Base-by-base conservation (phyloP, 2,329 filamentous ascomycete species). In the Botrytis fragariae region DNA sequence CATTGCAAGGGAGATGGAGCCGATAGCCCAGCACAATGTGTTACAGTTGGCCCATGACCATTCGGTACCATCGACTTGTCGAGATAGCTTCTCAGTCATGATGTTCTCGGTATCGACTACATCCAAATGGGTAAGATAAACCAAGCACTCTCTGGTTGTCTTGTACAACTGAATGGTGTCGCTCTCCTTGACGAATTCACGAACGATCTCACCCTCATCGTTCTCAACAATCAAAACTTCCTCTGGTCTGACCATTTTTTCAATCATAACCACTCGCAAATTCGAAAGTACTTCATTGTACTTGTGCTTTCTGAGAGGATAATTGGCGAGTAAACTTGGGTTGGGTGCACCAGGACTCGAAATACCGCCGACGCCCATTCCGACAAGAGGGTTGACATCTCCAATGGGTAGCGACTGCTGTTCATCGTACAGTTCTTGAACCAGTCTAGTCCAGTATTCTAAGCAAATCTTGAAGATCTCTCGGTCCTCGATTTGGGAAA, bases 41-140 rank as follows among this genome's bases (percentile, higher is more conserved):
- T 99, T 99, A 90, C 96, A 99, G 85, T 99, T 99, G 76, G 95
- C 93, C 96, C 96, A 99, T 10, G 97, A 99, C 96, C 96, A 99
- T 83, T 99, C 97, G 3, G 89, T 88, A 35, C 94, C 94, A 81
- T 99, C 96, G 20, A 99, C 96, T 83, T 99, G 96, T 77, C 94
- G 92, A 45, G 94, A 91, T 71, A 99, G 87, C 85, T 99, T 99
- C 81, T 99, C 97, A 7, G 96, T 98, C 97, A 99, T 99, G 85
- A 99, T 99, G 76, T 93, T 93, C 84, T 99, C 96, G 0, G 95
- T 99, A 81, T 99, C 96, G 75, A 97, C 91, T 59, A 99, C 97
- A 80, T 99, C 96, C 80, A 99, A 85, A 86, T 99, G 96, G 48
- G 97, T 99, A 72, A 99, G 88, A 83, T 98, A 99, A 73, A 99